A percentile compares a stretch with the other conserved stretches of the same genome.
Conservation (phyloP, 2,329 filamentous ascomycete genomes). For the Fusarium buxicola region DNA sequence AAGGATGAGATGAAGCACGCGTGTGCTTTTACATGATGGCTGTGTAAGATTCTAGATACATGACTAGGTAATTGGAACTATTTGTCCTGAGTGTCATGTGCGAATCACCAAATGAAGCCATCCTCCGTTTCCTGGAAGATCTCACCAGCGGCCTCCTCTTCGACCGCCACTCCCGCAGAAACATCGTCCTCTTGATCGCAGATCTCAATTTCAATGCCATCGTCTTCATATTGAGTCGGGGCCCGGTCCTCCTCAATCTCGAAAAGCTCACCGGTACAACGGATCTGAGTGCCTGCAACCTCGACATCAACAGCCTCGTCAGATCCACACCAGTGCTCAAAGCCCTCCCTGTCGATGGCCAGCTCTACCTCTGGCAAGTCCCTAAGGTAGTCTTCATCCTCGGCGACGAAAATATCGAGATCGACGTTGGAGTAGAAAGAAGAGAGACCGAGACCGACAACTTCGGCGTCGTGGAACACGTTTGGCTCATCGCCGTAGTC, state of each 20-base stretch:
- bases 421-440: conserved; percentile 32
- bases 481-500: conserved; percentile 36
- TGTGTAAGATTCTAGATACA: conserved; percentile 1
- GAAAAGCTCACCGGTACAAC: conserved; percentile 35
- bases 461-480: conserved; percentile 46
- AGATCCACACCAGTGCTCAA: conserved; percentile 39
- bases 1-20: neutral
- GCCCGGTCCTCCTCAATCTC: conserved; percentile 18
- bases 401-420: conserved; percentile 47
- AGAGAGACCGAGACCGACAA: conserved; percentile 31
- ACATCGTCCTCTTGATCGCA: neutral
- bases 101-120: conserved; percentile 25
- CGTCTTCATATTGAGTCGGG: neutral
- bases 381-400: conserved; percentile 42
- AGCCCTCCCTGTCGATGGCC: conserved; percentile 45
- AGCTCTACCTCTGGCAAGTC: conserved; percentile 48
- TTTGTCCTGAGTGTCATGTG: neutral
- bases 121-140: conserved; percentile 26
- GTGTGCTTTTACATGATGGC: conserved; percentile 16
- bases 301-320: conserved; percentile 46
- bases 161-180: no score
- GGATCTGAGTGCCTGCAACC: conserved; percentile 37
- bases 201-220: neutral
- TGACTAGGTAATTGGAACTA: neutral
- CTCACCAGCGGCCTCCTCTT: neutral